Base-by-base conservation (phyloP, 495 filamentous ascomycete genomes). In the Echria macrotheca region DNA sequence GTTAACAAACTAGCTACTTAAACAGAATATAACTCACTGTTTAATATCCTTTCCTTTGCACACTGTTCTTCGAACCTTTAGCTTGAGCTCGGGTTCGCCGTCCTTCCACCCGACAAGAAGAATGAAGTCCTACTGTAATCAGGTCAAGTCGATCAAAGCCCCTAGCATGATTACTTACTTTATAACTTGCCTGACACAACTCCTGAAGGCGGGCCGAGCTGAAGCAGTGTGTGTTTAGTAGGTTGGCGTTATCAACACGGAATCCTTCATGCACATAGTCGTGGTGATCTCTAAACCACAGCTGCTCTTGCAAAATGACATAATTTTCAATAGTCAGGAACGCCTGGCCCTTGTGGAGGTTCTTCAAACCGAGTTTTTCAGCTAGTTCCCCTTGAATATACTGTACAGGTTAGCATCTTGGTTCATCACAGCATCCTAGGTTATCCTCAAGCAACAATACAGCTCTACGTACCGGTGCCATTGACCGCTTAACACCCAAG, bases 211-310 rank as follows among this genome's bases (percentile, higher is more conserved):
- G 26, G 12, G 47, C 47, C 10, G 12, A 43, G 39, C 18, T 50
- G 17, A 43, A 50, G 29, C 39, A 50, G 39, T 43, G 29, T 19
- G 19, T 50, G 44, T 50, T 50, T 24, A 50, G 22, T 42, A 50
- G 47, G 39, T 43, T 43, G 26, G 47, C 15, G 19, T 43, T 43
- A 35, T 43, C 11, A 19, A 43, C 25, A 18, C 39, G 29, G 47
- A 5, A 43, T 11, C 47, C 38, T 33, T 50, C 28, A 50, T 50
- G 29, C 25, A 50, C 26, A 25, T 44, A 50, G 39, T 50, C 19
- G 21, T 50, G 14, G 39, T 50, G 47, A 42, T 50, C 47, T 8
- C 29, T 50, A 19, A 43, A 36, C 47, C 38, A 50, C 17, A 43
- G 25, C 15, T 43, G 26, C 39, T 50, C 47, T 33, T 50, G 39